Evolutionary conservation across 768 basidiomycete species (phyloP).

Genomic region (Omphalotus guepiniiformis): DNA sequence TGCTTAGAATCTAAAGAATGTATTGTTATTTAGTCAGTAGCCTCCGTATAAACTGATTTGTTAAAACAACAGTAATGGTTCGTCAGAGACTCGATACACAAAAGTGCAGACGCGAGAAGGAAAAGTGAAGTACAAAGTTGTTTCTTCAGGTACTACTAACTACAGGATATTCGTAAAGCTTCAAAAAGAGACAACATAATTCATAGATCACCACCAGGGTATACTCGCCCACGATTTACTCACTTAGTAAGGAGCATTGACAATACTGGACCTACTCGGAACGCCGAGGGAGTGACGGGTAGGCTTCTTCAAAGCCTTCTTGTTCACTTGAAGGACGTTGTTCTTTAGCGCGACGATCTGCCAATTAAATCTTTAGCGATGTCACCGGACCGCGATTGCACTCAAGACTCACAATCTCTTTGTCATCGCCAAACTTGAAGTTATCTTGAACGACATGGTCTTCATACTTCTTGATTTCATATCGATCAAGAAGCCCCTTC

Average conservation of each 20-base stretch:
- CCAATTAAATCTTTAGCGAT: neutral
- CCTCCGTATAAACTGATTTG: too few relatives aligned
- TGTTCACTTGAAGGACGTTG: slow-evolving; percentile 90
- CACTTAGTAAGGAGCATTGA: slow-evolving; percentile 58
- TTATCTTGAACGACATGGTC: slow-evolving; percentile 94
- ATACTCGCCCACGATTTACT: slow-evolving; percentile 2
- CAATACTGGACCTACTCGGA: slow-evolving; percentile 57
- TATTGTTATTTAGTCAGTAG: too few relatives aligned
- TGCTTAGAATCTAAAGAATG: too few relatives aligned
- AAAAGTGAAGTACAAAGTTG: too few relatives aligned
- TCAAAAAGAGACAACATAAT: too few relatives aligned
- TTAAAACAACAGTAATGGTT: too few relatives aligned
- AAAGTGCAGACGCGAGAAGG: too few relatives aligned
- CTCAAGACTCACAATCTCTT: slow-evolving; percentile 73
- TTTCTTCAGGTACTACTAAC: too few relatives aligned
- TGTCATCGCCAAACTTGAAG: slow-evolving; percentile 97
- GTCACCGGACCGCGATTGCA: slow-evolving; percentile 1
- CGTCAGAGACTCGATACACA: too few relatives aligned
- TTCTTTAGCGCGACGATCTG: slow-evolving; percentile 94
- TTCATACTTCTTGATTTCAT: slow-evolving; percentile 95
- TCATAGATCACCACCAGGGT: too few relatives aligned
- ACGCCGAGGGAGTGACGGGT: slow-evolving; percentile 67
- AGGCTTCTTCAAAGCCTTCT: slow-evolving; percentile 85
- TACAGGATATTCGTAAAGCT: too few relatives aligned
- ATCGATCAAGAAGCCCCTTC: slow-evolving; percentile 85